phyloP scores from a whole-genome alignment of 768 basidiomycete genomes.

The Termitomyces titanicus region DNA sequence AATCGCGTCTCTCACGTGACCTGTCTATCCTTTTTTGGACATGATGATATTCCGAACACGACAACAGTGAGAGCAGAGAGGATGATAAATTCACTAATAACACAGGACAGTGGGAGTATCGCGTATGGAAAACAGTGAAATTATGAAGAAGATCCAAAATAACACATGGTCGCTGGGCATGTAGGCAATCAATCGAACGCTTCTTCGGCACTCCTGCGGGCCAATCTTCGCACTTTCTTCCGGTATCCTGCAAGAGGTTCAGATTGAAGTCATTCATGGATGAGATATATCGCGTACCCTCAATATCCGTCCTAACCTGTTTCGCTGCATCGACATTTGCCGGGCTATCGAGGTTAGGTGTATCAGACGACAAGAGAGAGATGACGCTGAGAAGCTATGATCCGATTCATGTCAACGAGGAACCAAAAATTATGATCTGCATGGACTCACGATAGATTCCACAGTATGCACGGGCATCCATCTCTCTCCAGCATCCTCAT shows the following conservation, averaged over 20 bases:
- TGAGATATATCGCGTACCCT: constrained; percentile 37
- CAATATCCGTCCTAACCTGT: constrained; percentile 65
- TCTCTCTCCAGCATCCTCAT: constrained; percentile 94
- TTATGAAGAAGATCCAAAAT: constrained; percentile 1
- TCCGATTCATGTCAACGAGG: constrained; percentile 7
- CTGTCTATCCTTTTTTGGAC: background rate
- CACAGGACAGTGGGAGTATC: constrained; percentile 1
- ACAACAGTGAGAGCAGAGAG: background rate
- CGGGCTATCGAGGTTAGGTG: constrained; percentile 88
- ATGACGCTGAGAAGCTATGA: constrained; percentile 91
- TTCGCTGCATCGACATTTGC: constrained; percentile 97
- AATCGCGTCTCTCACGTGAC: constrained; percentile 17
- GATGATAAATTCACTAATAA: constrained; percentile 4
- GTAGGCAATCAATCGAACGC: constrained; percentile 56
- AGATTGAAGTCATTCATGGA: background rate
- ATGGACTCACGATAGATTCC: constrained; percentile 79
- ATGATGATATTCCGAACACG: background rate
- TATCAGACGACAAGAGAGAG: constrained; percentile 89
- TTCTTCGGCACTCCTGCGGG: constrained; percentile 85
- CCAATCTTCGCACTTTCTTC: constrained; percentile 94
- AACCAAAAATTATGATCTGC: background rate
- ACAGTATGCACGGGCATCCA: constrained; percentile 98
- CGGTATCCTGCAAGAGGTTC: constrained; percentile 59
- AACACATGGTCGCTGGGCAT: constrained; percentile 4
- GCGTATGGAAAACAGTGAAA: constrained; percentile 8